Evolutionary conservation across 371 early-diverging fungal species (phyloP), one percentile per base, ranked within the genome.

Genomic region (Mortierella sp.): DNA sequence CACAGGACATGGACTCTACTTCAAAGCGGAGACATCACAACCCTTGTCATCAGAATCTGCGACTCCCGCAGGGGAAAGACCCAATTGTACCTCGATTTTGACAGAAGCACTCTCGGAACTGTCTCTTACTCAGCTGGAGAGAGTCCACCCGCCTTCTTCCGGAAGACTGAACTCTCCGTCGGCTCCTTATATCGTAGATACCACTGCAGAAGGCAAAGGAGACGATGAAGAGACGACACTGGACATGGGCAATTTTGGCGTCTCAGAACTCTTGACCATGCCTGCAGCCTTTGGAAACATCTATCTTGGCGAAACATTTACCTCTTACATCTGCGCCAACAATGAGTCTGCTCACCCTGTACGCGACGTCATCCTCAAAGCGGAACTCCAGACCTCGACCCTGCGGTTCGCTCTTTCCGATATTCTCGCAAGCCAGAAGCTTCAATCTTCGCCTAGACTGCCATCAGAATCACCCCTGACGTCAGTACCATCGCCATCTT

Each of bases 251-350:
- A 86, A 89, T 60, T 84, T 89, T 69, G 87, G 86, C 8, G 70
- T 87, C 21, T 84, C 84, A n/a, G 92, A 93, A 53, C 76, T 90
- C 43, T 78, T 92, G 28, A 81, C 85, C 23, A 76, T 92, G 60
- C 92, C 93, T 7, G 59, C 83, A 50, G 56, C 90, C 7, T 96
- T 97, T 83, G 97, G 97, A 17, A 92, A 92, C 53, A 94, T 98
- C 42, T 96, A 96, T 73, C 87, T 98, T 19, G 98, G 98, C 5
- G 97, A 97, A 76, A 94, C 92, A 12, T 96, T 98, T 62, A 83
- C 86, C n/a, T 86, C 92, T n/a, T 91, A 96, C 64, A 76, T 97
- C 44, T 92, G 89, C 64, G 80, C 96, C 67, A 95, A 93, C 80
- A 97, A 96, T 76, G 97, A 97, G 56, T 83, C 89, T 8, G 70